Evolutionary conservation across 2,329 filamentous ascomycete species (phyloP).

Genomic region (Claviceps maximensis): DNA sequence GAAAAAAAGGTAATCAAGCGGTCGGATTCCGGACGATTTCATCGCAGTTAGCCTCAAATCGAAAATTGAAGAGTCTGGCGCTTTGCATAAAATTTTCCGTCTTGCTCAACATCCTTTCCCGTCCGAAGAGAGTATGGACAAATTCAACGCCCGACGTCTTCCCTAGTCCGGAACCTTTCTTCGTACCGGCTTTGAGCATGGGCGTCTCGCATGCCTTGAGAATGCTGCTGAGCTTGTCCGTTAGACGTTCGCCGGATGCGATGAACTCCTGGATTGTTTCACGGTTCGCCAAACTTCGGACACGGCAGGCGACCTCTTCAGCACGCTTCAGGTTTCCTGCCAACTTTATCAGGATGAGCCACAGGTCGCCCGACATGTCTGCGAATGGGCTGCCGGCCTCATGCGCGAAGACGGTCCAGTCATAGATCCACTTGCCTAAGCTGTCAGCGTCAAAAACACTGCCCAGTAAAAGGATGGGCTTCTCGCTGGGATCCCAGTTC

Average conservation of each 20-base stretch:
- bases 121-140: conserved; percentile 88
- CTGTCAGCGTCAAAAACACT: conserved; percentile 97
- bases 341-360: conserved; percentile 87
- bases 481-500: conserved; percentile 94
- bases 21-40: conserved; percentile 60
- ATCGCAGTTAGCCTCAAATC: conserved; percentile 93
- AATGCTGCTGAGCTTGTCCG: conserved; percentile 69
- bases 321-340: conserved; percentile 88
- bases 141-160: conserved; percentile 91
- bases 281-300: conserved; percentile 58
- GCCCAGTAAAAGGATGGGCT: conserved; percentile 85
- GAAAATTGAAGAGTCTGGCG: conserved; percentile 78
- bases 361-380: conserved; percentile 86
- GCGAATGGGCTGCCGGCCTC: conserved; percentile 71
- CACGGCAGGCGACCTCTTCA: conserved; percentile 60
- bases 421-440: conserved; percentile 97
- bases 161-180: conserved; percentile 55
- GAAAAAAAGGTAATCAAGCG: conserved; percentile 25
- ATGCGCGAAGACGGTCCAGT: conserved; percentile 92
- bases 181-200: conserved; percentile 85
- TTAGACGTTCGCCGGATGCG: conserved; percentile 74
- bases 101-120: conserved; percentile 75
- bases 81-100: conserved; percentile 89
- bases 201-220: conserved; percentile 86
- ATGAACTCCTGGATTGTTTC: conserved; percentile 87